A percentile compares a stretch with the other conserved stretches of the same genome.
Evolutionary conservation across 1,284 basidiomycete species (phyloP).

Genomic region (Fomitopsis palustris): DNA sequence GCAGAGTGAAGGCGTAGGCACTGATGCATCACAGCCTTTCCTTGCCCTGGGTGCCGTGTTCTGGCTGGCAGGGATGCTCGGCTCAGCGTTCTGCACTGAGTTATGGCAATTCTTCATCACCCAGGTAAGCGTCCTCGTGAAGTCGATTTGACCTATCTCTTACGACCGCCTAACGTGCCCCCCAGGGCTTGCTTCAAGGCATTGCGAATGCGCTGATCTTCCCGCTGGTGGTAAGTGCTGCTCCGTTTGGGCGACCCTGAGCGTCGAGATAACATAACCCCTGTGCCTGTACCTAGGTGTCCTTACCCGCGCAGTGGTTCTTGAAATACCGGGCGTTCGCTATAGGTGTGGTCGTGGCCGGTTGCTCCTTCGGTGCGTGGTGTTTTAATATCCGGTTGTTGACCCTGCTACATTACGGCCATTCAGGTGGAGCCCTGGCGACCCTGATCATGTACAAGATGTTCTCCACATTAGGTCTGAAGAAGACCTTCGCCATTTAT

Average conservation of each 20-base stretch:
- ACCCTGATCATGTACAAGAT: slow-evolving; percentile 19
- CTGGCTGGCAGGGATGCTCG: slow-evolving; percentile 24
- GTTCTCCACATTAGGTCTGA: slow-evolving; percentile 16
- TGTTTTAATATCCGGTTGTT: background rate
- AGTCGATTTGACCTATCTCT: background rate
- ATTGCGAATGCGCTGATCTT: slow-evolving; percentile 13
- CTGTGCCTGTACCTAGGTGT: slow-evolving; percentile 6
- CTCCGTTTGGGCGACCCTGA: background rate
- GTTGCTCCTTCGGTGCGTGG: slow-evolving; percentile 11
- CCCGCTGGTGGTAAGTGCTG: slow-evolving; percentile 12
- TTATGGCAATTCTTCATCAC: slow-evolving; percentile 26
- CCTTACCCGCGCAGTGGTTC: slow-evolving; percentile 18
- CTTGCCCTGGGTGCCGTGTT: slow-evolving; percentile 18
- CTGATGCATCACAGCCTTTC: slow-evolving; percentile 13
- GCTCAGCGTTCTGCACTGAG: slow-evolving; percentile 23
- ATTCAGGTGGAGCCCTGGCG: slow-evolving; percentile 20
- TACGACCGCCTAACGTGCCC: background rate
- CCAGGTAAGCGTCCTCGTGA: slow-evolving; percentile 13
- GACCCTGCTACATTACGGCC: background rate
- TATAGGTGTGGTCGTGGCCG: slow-evolving; percentile 15
- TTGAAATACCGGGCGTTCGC: slow-evolving; percentile 14
- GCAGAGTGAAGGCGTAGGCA: too few species aligned
- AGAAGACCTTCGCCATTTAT: slow-evolving; percentile 20
- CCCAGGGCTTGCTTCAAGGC: slow-evolving; percentile 16
- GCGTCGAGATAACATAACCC: background rate